Percentiles rank a stretch among this genome's conserved stretches.
Conservation (phyloP, 2,329 filamentous ascomycete genomes). For the Fusarium falciforme region DNA sequence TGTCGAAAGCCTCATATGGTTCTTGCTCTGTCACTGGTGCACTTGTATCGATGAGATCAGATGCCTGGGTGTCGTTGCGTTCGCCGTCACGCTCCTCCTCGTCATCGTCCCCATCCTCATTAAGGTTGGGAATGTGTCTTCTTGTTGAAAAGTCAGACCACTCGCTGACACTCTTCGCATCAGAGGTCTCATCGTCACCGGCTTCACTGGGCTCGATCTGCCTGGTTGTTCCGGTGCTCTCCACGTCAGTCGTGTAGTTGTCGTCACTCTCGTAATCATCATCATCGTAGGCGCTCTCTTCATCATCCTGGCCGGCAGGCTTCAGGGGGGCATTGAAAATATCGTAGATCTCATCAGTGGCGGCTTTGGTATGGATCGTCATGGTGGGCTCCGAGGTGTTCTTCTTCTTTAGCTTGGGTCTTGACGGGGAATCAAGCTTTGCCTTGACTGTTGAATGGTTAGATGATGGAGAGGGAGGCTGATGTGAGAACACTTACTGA, state of each 20-base stretch:
- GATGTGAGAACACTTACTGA: slow-evolving; percentile 69
- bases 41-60: slow-evolving; percentile 54
- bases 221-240: slow-evolving; percentile 84
- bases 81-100: slow-evolving; percentile 48
- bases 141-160: slow-evolving; percentile 90
- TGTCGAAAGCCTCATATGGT: slow-evolving; percentile 13
- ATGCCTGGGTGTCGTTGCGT: slow-evolving; percentile 49
- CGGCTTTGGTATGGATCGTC: slow-evolving; percentile 95
- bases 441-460: slow-evolving; percentile 77
- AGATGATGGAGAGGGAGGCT: slow-evolving; percentile 26
- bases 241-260: slow-evolving; percentile 86
- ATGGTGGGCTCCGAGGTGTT: slow-evolving; percentile 87
- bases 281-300: slow-evolving; percentile 63
- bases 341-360: slow-evolving; percentile 96
- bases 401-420: slow-evolving; percentile 85
- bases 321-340: slow-evolving; percentile 87
- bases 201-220: slow-evolving; percentile 65
- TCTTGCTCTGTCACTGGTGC: slow-evolving; percentile 41
- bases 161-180: slow-evolving; percentile 76
- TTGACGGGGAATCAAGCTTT: slow-evolving; percentile 89
- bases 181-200: slow-evolving; percentile 61
- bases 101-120: slow-evolving; percentile 45
- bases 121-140: slow-evolving; percentile 72
- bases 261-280: slow-evolving; percentile 78
- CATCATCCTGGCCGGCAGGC: slow-evolving; percentile 43